phyloP scores from a whole-genome alignment of 108 stramenopile genomes.

The Skeletonema potamos region DNA sequence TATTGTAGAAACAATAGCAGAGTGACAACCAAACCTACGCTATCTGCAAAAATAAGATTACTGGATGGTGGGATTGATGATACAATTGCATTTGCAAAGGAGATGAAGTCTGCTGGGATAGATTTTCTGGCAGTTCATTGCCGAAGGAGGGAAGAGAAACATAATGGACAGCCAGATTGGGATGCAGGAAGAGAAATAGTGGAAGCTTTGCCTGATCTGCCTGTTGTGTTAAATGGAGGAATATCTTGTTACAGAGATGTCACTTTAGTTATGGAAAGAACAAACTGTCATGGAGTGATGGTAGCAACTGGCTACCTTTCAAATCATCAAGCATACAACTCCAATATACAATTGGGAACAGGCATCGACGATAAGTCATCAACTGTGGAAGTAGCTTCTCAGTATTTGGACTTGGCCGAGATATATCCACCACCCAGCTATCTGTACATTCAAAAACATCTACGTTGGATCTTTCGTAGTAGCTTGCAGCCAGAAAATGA shows the following conservation, averaged over 20 bases:
- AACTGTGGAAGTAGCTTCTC: conserved; percentile 25
- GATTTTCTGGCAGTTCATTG: conserved; percentile 58
- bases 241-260: conserved; percentile 28
- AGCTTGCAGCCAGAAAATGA: conserved; percentile 41
- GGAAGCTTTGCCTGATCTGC: conserved; percentile 20
- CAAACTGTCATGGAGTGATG: conserved; percentile 55
- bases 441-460: conserved; percentile 58
- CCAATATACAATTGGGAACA: neutral
- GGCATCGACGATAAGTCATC: conserved; percentile 7
- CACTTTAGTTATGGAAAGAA: conserved; percentile 14
- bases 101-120: conserved; percentile 42
- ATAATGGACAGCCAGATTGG: conserved; percentile 44
- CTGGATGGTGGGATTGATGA: conserved; percentile 23
- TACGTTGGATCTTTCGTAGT: conserved; percentile 66
- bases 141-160: conserved; percentile 43
- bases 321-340: conserved; percentile 37
- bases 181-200: conserved; percentile 42
- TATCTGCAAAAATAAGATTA: conserved; percentile 61
- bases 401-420: conserved; percentile 55
- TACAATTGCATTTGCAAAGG: conserved; percentile 40
- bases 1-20: neutral
- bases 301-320: conserved; percentile 49
- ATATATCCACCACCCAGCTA: conserved; percentile 53
- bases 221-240: conserved; percentile 51
- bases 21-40: conserved; percentile 8